These are phyloP conservation scores for Lycium barbarum DNA, from an alignment of 257 asterid genomes.

Conservation along the genomic window DNA sequence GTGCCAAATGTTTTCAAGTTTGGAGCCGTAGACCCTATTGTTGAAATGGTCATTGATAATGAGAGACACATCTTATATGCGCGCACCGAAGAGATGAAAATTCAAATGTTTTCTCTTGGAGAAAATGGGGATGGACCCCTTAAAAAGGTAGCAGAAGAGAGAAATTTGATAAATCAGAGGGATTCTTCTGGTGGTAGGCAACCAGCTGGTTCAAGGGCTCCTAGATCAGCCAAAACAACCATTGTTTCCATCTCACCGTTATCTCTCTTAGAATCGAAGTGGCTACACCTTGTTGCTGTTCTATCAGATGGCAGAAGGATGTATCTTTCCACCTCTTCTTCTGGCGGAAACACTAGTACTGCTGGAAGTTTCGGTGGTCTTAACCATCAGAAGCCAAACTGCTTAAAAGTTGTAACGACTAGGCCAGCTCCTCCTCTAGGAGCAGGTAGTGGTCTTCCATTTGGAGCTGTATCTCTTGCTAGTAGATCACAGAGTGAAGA, in stretches of 20 bases:
- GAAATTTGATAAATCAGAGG: slow-evolving; percentile 86
- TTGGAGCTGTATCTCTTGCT: slow-evolving; percentile 80
- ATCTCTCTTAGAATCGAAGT: slow-evolving; percentile 87
- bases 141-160: slow-evolving; percentile 91
- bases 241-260: slow-evolving; percentile 86
- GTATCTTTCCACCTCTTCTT: slow-evolving; percentile 90
- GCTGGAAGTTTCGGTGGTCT: slow-evolving; percentile 73
- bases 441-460: slow-evolving; percentile 77
- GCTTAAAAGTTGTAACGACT: slow-evolving; percentile 92
- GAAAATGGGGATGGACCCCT: slow-evolving; percentile 82
- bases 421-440: slow-evolving; percentile 97
- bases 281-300: slow-evolving; percentile 91
- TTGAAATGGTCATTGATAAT: slow-evolving; percentile 93
- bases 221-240: slow-evolving; percentile 72
- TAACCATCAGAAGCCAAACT: slow-evolving; percentile 68
- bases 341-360: slow-evolving; percentile 73
- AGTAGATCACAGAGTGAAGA: slow-evolving; percentile 91
- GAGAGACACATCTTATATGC: slow-evolving; percentile 89
- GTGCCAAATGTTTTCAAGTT: slow-evolving; percentile 94
- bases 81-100: slow-evolving; percentile 94
- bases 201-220: slow-evolving; percentile 68
- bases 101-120: slow-evolving; percentile 90
- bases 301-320: slow-evolving; percentile 96
- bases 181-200: slow-evolving; percentile 85
- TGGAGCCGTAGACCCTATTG: slow-evolving; percentile 91